Conservation (phyloP, 2,329 filamentous ascomycete species). For the Talaromyces sp. region DNA sequence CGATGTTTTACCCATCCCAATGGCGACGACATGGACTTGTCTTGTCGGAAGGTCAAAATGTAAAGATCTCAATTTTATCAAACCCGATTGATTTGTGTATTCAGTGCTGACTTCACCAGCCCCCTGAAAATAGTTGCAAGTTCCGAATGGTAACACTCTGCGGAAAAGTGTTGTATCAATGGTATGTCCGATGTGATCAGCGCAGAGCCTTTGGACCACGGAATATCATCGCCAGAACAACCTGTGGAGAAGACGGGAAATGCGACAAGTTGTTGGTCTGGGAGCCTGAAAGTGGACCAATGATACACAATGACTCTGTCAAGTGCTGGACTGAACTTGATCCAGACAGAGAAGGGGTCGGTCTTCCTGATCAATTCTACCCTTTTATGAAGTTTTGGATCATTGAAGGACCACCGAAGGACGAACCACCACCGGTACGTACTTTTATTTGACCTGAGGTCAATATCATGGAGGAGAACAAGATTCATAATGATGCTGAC, state of each 20-base stretch:
- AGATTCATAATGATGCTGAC: neutral
- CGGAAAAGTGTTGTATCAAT: conserved; percentile 1
- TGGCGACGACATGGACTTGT: conserved; percentile 8
- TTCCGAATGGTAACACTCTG: conserved; percentile 5
- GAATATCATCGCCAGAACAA: neutral
- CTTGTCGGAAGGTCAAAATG: neutral
- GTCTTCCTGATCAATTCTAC: neutral
- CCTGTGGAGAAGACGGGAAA: neutral
- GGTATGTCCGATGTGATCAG: conserved; percentile 1
- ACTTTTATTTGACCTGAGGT: neutral
- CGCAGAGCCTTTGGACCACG: conserved; percentile 1
- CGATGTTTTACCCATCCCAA: neutral
- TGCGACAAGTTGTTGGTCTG: neutral
- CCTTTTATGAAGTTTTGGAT: conserved; percentile 11
- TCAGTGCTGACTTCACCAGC: neutral
- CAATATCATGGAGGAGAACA: too few species aligned
- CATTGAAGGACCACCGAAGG: conserved; percentile 1
- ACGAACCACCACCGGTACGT: conserved; percentile 4
- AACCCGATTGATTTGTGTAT: neutral
- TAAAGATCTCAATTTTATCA: neutral
- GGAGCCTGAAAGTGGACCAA: neutral
- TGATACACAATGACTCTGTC: neutral
- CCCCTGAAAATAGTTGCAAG: conserved; percentile 3
- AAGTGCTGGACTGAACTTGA: conserved; percentile 4
- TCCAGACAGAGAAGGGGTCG: neutral